Base-by-base conservation (phyloP, 2,329 filamentous ascomycete species). In the Fusarium sacchari region DNA sequence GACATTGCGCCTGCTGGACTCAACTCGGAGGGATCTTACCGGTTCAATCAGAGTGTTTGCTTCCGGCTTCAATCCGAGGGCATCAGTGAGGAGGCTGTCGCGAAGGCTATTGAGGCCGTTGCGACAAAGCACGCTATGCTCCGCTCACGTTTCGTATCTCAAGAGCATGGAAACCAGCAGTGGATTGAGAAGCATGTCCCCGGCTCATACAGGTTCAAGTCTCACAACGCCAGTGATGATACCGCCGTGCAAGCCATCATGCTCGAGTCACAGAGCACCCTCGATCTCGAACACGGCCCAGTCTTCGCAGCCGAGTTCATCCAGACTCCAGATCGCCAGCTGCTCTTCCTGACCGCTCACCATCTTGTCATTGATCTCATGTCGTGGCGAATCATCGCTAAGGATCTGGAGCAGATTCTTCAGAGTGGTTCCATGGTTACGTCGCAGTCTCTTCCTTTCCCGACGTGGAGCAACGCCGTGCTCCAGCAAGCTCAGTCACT, bases 351-450 rank as follows among this genome's bases (percentile, higher is more conserved):
- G 26, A 50, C 42, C 0, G 42, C 56, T 0, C 56, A 59, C 7
- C 56, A 59, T 37, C 56, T 59, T 18, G 32, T 39, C 5, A 59
- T 59, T 18, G 56, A 59, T 9, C 56, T 59, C 14, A 50, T 59
- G 56, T 59, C 56, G 3, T 59, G 56, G 56, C 20, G 56, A 30
- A 39, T 59, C 42, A 59, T 59, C 6, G 56, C 42, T 14, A 59
- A 59, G 22, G 56, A 50, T 17, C 10, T 50, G 20, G 42, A 59
- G 22, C 42, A 50, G 15, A 7, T 30, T 11, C 22, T 59, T 0
- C 56, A 50, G 5, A 12, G 26, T 6, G 32, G 42, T 4, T 37
- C 24, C 1, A 37, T 59, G 42, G 5, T 5, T 3, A 28, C 43
- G 0, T 15, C 24, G 20, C 42, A 59, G 8, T 59, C 56, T 37